Conservation (phyloP, 1,139 yeast species). For the Yamadazyma atmosphaerica region DNA sequence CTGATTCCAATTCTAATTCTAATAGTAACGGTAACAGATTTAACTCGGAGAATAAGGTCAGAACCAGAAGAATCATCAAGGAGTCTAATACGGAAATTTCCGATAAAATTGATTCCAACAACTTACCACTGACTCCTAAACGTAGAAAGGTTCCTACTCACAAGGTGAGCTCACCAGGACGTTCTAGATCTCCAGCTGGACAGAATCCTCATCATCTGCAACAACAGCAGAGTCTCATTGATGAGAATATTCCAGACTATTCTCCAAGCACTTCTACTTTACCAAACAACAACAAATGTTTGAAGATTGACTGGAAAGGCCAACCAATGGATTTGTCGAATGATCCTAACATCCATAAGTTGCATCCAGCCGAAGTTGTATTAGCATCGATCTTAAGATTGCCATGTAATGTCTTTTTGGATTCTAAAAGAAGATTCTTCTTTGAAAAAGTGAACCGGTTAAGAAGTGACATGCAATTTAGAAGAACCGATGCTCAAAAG, state of each 20-base stretch:
- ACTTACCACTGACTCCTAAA: slow-evolving; percentile 26
- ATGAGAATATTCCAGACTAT: slow-evolving; percentile 67
- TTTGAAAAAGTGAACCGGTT: slow-evolving; percentile 82
- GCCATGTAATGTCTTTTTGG: slow-evolving; percentile 85
- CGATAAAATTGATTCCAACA: slow-evolving; percentile 10
- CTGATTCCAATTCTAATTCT: slow-evolving; percentile 31
- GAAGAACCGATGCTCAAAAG: slow-evolving; percentile 97
- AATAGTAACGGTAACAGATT: slow-evolving; percentile 22
- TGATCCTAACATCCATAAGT: slow-evolving; percentile 69
- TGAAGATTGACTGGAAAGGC: slow-evolving; percentile 96
- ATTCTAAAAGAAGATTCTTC: slow-evolving; percentile 87
- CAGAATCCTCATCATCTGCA: slow-evolving; percentile 7
- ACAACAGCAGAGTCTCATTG: slow-evolving; percentile 49
- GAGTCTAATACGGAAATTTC: slow-evolving; percentile 15
- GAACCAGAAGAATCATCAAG: slow-evolving; percentile 48
- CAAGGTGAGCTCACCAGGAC: slow-evolving; percentile 17
- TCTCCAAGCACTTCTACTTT: slow-evolving; percentile 68
- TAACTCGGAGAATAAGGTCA: slow-evolving; percentile 50
- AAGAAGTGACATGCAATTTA: slow-evolving; percentile 75
- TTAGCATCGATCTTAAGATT: slow-evolving; percentile 87
- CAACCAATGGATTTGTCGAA: slow-evolving; percentile 86
- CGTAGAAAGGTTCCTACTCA: slow-evolving; percentile 37
- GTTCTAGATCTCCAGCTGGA: slow-evolving; percentile 18
- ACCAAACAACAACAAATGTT: slow-evolving; percentile 60
- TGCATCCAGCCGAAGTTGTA: slow-evolving; percentile 91